Evolutionary conservation across 2,329 filamentous ascomycete species (phyloP), one percentile per base, ranked within the genome.

Genomic region (Neonectria coccinea): DNA sequence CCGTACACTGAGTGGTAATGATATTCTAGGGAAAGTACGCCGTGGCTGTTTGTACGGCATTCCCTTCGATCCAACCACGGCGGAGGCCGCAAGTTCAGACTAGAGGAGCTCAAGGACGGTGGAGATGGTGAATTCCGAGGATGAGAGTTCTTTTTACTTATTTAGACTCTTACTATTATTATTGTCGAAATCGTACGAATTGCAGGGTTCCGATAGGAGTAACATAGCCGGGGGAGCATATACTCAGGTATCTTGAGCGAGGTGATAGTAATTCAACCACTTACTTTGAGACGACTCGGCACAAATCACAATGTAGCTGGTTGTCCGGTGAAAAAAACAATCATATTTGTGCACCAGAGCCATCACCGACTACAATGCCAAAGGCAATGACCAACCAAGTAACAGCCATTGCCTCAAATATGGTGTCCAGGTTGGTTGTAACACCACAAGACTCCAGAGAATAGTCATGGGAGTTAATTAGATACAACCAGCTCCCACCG

Each of bases 31-130:
- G 2, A 29, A 29, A 29, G 29, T 29, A 29, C 9, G 2, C 29
- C 9, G 29, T 2, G 27, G 29, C 29, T 29, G 29, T 10, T 29
- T 29, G 29, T 9, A 5, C 29, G 8, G 8, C 29, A 29, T 29
- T 9, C 29, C 67, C 16, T 67, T 69, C 5, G 60, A 56, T 27
- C 68, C 68, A 6, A 67, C 67, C 3, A 70, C 48, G 33, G 67
- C 65, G 4, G 67, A 69, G 5, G 65, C 61, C 10, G 64, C 65
- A n/a, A 67, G n/a, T 14, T 14, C 52, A 4, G 62, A 60, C 59
- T 62, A 67, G 25, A 65, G 42, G 5, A 67, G 39, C 22, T 65
- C 65, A 9, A 67, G 41, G 11, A 65, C 50, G 5, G 48, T 51
- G 12, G 55, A 27, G 2, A 56, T 42, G 14, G 44, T 31, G 9